phyloP scores from a whole-genome alignment of 495 filamentous ascomycete genomes.

The Talaromyces nanjingensis region DNA sequence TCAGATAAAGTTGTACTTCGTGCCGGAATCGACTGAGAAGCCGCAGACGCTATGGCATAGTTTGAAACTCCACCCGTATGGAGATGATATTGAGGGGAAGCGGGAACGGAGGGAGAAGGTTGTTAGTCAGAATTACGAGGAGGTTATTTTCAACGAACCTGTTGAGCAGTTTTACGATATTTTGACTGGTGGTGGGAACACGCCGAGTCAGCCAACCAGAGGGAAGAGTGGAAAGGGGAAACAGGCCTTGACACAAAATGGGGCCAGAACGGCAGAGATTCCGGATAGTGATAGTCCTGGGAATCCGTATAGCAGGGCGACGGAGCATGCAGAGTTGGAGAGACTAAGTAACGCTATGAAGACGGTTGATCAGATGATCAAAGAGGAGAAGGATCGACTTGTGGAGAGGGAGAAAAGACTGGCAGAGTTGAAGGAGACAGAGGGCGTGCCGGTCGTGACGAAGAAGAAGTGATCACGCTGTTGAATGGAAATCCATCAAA shows the following conservation, averaged over 20 bases:
- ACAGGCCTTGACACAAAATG: slow-evolving; percentile 31
- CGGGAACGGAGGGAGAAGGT: slow-evolving; percentile 59
- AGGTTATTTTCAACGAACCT: slow-evolving; percentile 93
- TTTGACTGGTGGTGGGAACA: slow-evolving; percentile 54
- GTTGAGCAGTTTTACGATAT: slow-evolving; percentile 82
- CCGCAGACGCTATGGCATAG: slow-evolving; percentile 86
- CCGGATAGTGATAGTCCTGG: slow-evolving; percentile 54
- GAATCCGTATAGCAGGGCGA: slow-evolving; percentile 68
- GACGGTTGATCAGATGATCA: slow-evolving; percentile 63
- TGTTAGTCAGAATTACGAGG: slow-evolving; percentile 73
- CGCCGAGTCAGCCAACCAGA: slow-evolving; percentile 24
- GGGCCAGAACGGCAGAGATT: slow-evolving; percentile 61
- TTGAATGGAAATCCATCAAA: neutral
- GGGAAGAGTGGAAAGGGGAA: slow-evolving; percentile 42
- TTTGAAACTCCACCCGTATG: slow-evolving; percentile 86
- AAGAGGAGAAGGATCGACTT: slow-evolving; percentile 59
- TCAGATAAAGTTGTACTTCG: slow-evolving; percentile 85
- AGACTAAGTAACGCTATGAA: slow-evolving; percentile 51
- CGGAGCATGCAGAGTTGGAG: slow-evolving; percentile 63
- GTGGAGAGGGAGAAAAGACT: slow-evolving; percentile 56
- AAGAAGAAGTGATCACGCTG: slow-evolving; percentile 34
- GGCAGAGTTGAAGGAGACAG: slow-evolving; percentile 53
- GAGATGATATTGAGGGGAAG: slow-evolving; percentile 68
- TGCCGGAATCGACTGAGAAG: slow-evolving; percentile 78
- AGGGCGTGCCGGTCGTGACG: slow-evolving; percentile 32